Base-by-base conservation (phyloP, 495 filamentous ascomycete species). In the Choiromyces venosus region DNA sequence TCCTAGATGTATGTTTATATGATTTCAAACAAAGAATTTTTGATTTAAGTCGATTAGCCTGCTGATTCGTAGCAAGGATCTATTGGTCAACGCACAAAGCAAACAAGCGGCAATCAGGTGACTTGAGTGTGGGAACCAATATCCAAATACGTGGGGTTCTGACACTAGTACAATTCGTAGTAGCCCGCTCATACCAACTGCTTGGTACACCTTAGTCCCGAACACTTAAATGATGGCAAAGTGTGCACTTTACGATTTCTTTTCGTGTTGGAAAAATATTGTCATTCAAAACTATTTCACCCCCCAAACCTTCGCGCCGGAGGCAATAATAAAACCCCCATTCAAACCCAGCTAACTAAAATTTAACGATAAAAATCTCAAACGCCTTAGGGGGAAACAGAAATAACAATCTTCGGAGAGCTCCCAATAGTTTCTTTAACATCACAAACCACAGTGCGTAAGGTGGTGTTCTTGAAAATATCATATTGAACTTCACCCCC, bases 341-440 rank as follows among this genome's bases (percentile, higher is more conserved):
- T 56, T 56, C 46, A 25, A 10, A 29, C 6, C 9, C n/a, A 56
- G 29, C 8, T 52, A 25, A 7, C n/a, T 12, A 56, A 29, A 3
- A 14, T 9, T 4, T 29, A n/a, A 0, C 5, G n/a, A n/a, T n/a
- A n/a, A 12, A 56, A 14, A 29, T 25, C 16, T 33, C 25, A 61
- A 61, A 33, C 0, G 25, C 10, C 25, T 18, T 25, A 40, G 2
- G 73, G 35, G 0, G 39, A 18, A 76, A 56, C 66, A 25, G 73
- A 76, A 14, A 76, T 71, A 4, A 12, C 35, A 65, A 76, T 29
- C 8, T 44, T 65, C 19, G 16, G 21, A 0, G 74, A 71, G 36
- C 44, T 37, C 37, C 74, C 74, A 25, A 77, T 29, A 46, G 66
- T 76, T 64, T 76, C 73, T 38, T 61, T 71, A 12, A 76, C 40